phyloP scores from a whole-genome alignment of 148 eudicot genomes.

The Spergularia bocconei region DNA sequence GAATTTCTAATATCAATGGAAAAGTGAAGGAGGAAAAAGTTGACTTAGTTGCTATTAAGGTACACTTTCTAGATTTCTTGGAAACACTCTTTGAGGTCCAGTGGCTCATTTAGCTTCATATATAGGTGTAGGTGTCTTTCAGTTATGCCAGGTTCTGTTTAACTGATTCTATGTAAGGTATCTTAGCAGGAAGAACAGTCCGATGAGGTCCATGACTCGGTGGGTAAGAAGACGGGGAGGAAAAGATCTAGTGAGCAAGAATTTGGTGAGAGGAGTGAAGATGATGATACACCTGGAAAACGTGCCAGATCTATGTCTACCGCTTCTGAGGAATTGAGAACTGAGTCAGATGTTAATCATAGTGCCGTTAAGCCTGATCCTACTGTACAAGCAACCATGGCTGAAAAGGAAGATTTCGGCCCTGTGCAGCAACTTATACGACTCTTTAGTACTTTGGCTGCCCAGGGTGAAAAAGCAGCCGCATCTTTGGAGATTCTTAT shows the following conservation, averaged over 20 bases:
- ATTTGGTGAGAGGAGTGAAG: conserved; percentile 42
- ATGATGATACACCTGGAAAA: conserved; percentile 61
- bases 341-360: conserved; percentile 30
- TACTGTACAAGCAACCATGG: conserved; percentile 28
- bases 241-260: conserved; percentile 62
- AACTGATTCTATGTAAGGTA: conserved; percentile 23
- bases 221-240: conserved; percentile 39
- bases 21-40: conserved; percentile 41
- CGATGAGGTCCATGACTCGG: conserved; percentile 30
- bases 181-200: conserved; percentile 59
- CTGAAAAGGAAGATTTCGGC: conserved; percentile 52
- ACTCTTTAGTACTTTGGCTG: conserved; percentile 78
- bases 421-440: conserved; percentile 87
- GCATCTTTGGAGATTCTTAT: conserved; percentile 80
- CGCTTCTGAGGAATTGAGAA: conserved; percentile 35
- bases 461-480: conserved; percentile 86
- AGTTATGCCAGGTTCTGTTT: background rate
- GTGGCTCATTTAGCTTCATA: background rate
- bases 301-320: conserved; percentile 54
- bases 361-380: conserved; percentile 33
- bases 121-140: background rate
- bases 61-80: conserved; percentile 16
- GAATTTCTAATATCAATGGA: conserved; percentile 40
- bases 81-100: background rate
- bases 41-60: conserved; percentile 39